These are phyloP conservation scores for Penicillium fimorum DNA, from an alignment of 495 filamentous ascomycete species.

Conservation along the genomic window DNA sequence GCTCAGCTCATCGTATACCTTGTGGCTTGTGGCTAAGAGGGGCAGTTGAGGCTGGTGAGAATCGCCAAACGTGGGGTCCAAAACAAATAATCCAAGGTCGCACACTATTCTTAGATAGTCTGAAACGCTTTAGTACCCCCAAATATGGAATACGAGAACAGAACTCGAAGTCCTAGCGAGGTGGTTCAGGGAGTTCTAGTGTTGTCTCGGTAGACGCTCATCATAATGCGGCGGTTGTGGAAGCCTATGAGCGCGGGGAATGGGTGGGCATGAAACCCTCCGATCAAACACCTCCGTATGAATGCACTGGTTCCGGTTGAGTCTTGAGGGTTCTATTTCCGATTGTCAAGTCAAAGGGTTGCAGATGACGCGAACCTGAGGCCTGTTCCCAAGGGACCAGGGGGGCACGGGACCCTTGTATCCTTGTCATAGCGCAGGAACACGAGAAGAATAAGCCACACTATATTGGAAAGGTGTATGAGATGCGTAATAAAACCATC, in stretches of 20 bases:
- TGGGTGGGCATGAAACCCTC: neutral
- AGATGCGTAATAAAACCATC: conserved; percentile 10
- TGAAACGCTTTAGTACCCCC: conserved; percentile 15
- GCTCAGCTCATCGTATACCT: conserved; percentile 1
- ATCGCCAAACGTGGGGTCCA: conserved; percentile 19
- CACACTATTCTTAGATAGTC: conserved; percentile 24
- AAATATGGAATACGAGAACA: conserved; percentile 16
- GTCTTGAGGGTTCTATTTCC: conserved; percentile 7
- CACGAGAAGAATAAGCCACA: conserved; percentile 33
- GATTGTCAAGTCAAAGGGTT: neutral
- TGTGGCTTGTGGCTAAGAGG: conserved; percentile 24
- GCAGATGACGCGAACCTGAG: conserved; percentile 14
- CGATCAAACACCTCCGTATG: conserved; percentile 3
- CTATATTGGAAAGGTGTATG: conserved; percentile 9
- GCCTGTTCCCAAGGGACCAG: neutral
- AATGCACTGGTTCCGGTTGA: conserved; percentile 13
- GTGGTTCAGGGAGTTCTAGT: conserved; percentile 8
- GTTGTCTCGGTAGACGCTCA: conserved; percentile 25
- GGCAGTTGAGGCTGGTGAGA: conserved; percentile 13
- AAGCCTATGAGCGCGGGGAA: conserved; percentile 19
- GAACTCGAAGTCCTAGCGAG: neutral
- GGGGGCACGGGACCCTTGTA: conserved; percentile 24
- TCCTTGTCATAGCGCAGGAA: conserved; percentile 22
- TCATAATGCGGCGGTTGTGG: conserved; percentile 11
- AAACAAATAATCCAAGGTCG: conserved; percentile 9